Evolutionary conservation across 257 asterid species (phyloP).

Genomic region (Penstemon eatonii): DNA sequence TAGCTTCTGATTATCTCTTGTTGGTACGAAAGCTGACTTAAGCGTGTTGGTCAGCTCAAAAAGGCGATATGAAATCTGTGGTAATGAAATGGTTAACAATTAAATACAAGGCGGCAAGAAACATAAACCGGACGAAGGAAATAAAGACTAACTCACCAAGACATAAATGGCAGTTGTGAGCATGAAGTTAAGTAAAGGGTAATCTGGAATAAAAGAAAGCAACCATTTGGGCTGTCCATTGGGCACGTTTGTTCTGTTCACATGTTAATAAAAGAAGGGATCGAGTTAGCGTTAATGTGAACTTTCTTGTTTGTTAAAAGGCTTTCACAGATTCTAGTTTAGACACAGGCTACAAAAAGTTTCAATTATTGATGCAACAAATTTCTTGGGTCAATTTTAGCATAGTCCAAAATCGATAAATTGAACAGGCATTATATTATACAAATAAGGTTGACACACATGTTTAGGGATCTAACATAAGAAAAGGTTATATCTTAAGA

Average conservation of each 20-base stretch:
- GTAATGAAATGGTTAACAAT: slow-evolving; percentile 14
- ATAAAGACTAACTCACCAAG: slow-evolving; percentile 53
- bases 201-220: slow-evolving; percentile 81
- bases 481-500: background rate
- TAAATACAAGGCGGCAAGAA: slow-evolving; percentile 3
- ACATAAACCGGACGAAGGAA: slow-evolving; percentile 4
- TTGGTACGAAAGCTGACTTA: slow-evolving; percentile 76
- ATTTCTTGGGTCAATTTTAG: background rate
- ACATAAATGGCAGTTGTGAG: slow-evolving; percentile 78
- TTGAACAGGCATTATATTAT: background rate
- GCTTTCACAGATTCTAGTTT: too few species aligned
- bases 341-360: too few species aligned
- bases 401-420: background rate
- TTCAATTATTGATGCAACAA: background rate
- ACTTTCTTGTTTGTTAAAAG: too few species aligned
- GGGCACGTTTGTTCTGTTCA: slow-evolving; percentile 74
- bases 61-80: slow-evolving; percentile 77
- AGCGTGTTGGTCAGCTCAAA: slow-evolving; percentile 91
- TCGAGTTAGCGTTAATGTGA: too few species aligned
- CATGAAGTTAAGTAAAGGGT: slow-evolving; percentile 98
- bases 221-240: slow-evolving; percentile 99
- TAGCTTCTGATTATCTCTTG: slow-evolving; percentile 66
- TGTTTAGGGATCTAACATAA: background rate
- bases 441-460: background rate
- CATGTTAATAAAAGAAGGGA: slow-evolving; percentile 12